Evolutionary conservation across 768 basidiomycete species (phyloP), one percentile per base, ranked within the genome.

Genomic region (Agaricus blazei): DNA sequence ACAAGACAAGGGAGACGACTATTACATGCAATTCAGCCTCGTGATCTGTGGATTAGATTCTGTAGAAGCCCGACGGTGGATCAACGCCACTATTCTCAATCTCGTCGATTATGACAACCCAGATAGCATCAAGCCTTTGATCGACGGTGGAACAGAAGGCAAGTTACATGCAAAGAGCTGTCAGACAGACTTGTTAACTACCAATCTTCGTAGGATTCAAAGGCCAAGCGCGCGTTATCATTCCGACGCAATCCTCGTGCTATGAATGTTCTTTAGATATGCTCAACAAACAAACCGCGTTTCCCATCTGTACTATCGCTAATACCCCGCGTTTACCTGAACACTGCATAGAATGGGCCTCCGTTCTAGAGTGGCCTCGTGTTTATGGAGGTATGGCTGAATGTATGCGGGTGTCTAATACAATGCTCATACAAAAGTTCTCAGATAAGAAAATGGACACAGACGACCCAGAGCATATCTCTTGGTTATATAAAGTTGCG

Each of bases 321-420:
- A 98, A 98, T 67, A 99, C 97, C 0, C 97, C 97, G 27, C 90
- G 97, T 54, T 78, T 98, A 24, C 97, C 97, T 1, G 97, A 99
- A 65, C 97, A 99, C 65, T 98, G 97, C 66, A 98, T 99, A 63
- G 97, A 98, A 71, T 99, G 97, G 97, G 97, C 97, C 0, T 95
- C 92, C 40, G 97, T 98, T 9, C 77, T 99, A 23, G 95, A 99
- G 69, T 99, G 97, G 97, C 96, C 97, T n/a, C 83, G 84, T 47
- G 84, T 93, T 1, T 86, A 90, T 59, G 90, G 88, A 68, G 92
- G 95, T 94, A 52, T 58, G 75, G 27, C 9, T 41, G 12, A 31
- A 26, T 48, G 14, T 24, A 3, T 26, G n/a, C 36, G 51, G n/a
- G 11, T 31, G 24, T 28, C 24, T 14, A 52, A 48, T 55, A 27